phyloP scores from a whole-genome alignment of 495 filamentous ascomycete genomes.

The Talaromyces proteolyticus region DNA sequence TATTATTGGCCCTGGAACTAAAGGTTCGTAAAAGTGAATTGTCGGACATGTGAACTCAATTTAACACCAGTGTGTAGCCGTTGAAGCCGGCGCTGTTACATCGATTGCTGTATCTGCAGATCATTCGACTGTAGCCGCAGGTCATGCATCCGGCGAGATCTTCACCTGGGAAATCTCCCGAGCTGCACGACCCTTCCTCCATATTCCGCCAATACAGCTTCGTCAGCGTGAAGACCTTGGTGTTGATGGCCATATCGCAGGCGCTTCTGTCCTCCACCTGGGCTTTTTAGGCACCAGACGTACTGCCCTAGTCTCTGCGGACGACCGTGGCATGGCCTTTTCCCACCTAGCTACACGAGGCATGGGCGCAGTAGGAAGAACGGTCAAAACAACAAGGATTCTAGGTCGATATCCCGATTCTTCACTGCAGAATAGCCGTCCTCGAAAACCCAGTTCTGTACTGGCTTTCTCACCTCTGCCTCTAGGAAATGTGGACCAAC shows the following conservation, averaged over 20 bases:
- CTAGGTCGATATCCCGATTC: constrained; percentile 81
- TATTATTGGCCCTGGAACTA: constrained; percentile 91
- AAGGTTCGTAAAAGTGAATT: constrained; percentile 50
- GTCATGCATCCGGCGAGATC: constrained; percentile 85
- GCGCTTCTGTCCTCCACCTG: constrained; percentile 73
- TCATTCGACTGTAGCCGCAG: constrained; percentile 82
- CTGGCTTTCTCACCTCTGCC: constrained; percentile 88
- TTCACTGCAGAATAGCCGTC: constrained; percentile 47
- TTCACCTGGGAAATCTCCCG: constrained; percentile 93
- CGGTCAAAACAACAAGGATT: constrained; percentile 83
- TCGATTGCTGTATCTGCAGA: constrained; percentile 89
- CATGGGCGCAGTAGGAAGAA: constrained; percentile 76
- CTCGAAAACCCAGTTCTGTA: constrained; percentile 89
- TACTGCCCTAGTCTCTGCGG: constrained; percentile 95
- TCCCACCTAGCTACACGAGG: constrained; percentile 92
- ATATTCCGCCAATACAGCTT: constrained; percentile 73
- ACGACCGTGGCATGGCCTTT: constrained; percentile 95
- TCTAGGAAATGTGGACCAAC: constrained; percentile 83
- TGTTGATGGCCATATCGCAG: constrained; percentile 75
- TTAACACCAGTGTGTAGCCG: constrained; percentile 46
- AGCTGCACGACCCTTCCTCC: constrained; percentile 78
- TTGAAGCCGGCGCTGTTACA: constrained; percentile 85
- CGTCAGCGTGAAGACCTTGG: constrained; percentile 40
- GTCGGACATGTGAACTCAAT: constrained; percentile 2
- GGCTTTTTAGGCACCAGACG: constrained; percentile 94